These are phyloP conservation scores for Candida golubevii DNA, from an alignment of 805 yeast species.

Conservation along the genomic window DNA sequence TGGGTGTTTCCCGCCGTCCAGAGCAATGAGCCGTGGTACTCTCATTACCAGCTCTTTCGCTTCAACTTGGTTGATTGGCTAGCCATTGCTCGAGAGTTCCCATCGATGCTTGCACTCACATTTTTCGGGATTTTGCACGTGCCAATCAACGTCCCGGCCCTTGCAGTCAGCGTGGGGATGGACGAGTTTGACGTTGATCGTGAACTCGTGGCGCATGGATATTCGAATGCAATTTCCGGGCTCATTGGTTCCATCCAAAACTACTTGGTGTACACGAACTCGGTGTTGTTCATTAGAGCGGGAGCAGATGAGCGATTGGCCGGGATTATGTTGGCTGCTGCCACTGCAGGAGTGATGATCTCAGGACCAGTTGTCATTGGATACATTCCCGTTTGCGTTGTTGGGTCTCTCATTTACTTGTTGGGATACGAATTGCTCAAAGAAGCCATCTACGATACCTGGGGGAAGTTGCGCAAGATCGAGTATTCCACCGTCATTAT, in stretches of 20 bases:
- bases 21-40: slow-evolving; percentile 81
- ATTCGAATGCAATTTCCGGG: slow-evolving; percentile 84
- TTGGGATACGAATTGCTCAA: slow-evolving; percentile 86
- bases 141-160: slow-evolving; percentile 95
- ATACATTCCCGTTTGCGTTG: slow-evolving; percentile 91
- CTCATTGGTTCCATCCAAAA: slow-evolving; percentile 85
- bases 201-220: slow-evolving; percentile 92
- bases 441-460: slow-evolving; percentile 83
- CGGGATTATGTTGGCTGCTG: slow-evolving; percentile 82
- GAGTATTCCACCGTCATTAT: slow-evolving; percentile 82
- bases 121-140: slow-evolving; percentile 95
- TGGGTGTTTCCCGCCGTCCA: slow-evolving; percentile 77
- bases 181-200: slow-evolving; percentile 86
- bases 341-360: slow-evolving; percentile 76
- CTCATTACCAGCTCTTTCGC: slow-evolving; percentile 70
- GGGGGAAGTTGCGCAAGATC: slow-evolving; percentile 65
- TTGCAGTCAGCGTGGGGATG: slow-evolving; percentile 85
- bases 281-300: slow-evolving; percentile 84
- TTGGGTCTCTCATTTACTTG: slow-evolving; percentile 85
- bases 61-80: slow-evolving; percentile 72
- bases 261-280: slow-evolving; percentile 91
- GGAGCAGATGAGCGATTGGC: slow-evolving; percentile 91
- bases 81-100: slow-evolving; percentile 62
- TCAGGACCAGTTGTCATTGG: slow-evolving; percentile 93
- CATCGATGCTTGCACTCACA: slow-evolving; percentile 92